Evolutionary conservation across 305 asterid species (phyloP), one percentile per base, ranked within the genome.

Genomic region (Fraxinus greggii): DNA sequence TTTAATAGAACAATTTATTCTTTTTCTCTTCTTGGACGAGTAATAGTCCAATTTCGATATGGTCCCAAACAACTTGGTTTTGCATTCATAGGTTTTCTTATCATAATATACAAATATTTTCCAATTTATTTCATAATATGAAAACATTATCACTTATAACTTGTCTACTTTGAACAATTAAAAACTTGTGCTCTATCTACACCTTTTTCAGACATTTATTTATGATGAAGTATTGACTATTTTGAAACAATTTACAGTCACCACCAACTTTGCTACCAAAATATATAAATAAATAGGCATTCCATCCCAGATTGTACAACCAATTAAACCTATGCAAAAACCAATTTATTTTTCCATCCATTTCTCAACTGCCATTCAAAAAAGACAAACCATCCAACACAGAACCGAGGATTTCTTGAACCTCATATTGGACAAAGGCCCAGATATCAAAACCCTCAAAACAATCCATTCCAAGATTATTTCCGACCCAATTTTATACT

Each of bases 381-480:
- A 19, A 79, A 12, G 72, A 40, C 88, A 67, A 28, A 15, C 51
- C 45, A 51, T 17, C 48, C 79, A n/a, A n/a, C 70, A 81, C 36
- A 82, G 2, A 40, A 26, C 76, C 61, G 92, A 89, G 29, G 82
- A 83, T 75, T 42, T 83, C 0, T 84, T 85, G 72, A 76, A 82
- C 48, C 83, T 85, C 56, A 78, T 85, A 24, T 83, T 95, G 69
- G 98, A 94, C 85, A 84, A 73, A 23, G 77, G 40, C 87, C 95
- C 92, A 73, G 97, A 88, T 70, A 75, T 91, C 88, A 85, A 78
- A 82, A 90, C 90, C 83, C 79, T 95, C 23, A 80, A 84, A 61
- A 83, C 82, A 65, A 32, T 94, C 85, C 99, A 95, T 76, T 84
- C 91, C 29, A 89, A 83, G 89, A 90, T 92, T 70, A 84, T 90